A percentile compares a stretch with the other conserved stretches of the same genome.
phyloP scores from a whole-genome alignment of 2,329 filamentous ascomycete genomes.

The Aspergillus nomiae region DNA sequence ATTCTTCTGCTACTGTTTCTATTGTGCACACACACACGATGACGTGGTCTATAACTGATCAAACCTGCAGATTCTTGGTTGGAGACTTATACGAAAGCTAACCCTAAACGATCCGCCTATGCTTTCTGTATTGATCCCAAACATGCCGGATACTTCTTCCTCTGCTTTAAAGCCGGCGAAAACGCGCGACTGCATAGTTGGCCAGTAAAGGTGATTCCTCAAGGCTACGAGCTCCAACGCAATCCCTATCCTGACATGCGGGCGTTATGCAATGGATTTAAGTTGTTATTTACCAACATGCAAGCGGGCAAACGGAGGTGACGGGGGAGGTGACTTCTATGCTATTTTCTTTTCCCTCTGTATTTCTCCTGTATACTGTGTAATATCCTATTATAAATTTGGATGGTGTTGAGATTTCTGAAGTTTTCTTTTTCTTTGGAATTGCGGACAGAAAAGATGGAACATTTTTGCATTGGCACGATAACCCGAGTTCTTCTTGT shows the following conservation, averaged over 20 bases:
- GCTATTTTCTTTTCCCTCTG: background rate
- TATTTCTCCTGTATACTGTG: background rate
- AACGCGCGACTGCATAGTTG: constrained; percentile 73
- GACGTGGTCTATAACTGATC: constrained; percentile 4
- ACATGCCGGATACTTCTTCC: constrained; percentile 89
- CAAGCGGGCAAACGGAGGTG: constrained; percentile 35
- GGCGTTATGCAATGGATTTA: constrained; percentile 95
- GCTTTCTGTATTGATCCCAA: constrained; percentile 93
- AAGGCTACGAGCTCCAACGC: constrained; percentile 88
- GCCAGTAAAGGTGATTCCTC: constrained; percentile 87
- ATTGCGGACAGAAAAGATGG: constrained; percentile 1
- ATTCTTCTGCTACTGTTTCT: background rate
- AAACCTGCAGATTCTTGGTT: constrained; percentile 79
- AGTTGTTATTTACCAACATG: constrained; percentile 75
- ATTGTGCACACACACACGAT: background rate
- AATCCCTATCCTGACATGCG: constrained; percentile 93
- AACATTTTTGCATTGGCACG: background rate
- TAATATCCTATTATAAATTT: background rate
- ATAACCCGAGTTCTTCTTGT: background rate
- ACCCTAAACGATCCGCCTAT: constrained; percentile 90
- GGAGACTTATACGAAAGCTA: constrained; percentile 92
- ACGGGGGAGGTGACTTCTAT: constrained; percentile 5
- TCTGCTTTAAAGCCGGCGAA: constrained; percentile 92
- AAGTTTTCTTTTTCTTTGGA: background rate
- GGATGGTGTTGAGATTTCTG: background rate